phyloP scores from a whole-genome alignment of 148 eudicot species.

The Rhododendron mucronatum region DNA sequence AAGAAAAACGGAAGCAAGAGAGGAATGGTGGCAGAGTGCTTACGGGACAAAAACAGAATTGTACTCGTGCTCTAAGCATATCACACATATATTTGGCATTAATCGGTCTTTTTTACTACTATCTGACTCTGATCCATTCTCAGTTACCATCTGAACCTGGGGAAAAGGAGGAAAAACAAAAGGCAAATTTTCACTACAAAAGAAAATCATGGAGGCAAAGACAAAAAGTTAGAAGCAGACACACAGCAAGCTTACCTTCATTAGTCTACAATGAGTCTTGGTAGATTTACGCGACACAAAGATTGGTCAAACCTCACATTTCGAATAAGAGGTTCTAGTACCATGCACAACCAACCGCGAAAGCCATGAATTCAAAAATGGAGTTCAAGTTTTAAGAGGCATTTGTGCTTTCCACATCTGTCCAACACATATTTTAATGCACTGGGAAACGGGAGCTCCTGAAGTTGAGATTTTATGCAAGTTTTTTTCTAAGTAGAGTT shows the following conservation, averaged over 20 bases:
- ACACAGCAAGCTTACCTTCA: conserved; percentile 37
- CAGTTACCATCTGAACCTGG: conserved; percentile 52
- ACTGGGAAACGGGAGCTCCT: too few relatives aligned
- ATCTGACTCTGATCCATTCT: conserved; percentile 49
- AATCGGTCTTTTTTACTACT: conserved; percentile 46
- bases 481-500: too few relatives aligned
- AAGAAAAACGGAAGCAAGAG: background rate
- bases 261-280: conserved; percentile 3
- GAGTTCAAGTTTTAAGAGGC: too few relatives aligned
- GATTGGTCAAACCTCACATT: too few relatives aligned
- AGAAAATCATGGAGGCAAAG: background rate
- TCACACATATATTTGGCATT: conserved; percentile 91
- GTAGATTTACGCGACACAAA: too few relatives aligned
- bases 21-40: conserved; percentile 19
- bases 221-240: background rate
- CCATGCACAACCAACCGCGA: too few relatives aligned
- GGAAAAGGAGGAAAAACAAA: conserved; percentile 4
- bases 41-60: conserved; percentile 97
- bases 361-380: too few relatives aligned
- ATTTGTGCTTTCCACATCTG: too few relatives aligned
- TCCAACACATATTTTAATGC: too few relatives aligned
- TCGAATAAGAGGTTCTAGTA: too few relatives aligned
- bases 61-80: conserved; percentile 93
- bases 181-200: conserved; percentile 1
- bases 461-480: too few relatives aligned